Evolutionary conservation across 1,284 basidiomycete species (phyloP), one percentile per base, ranked within the genome.

Genomic region (Cryptococcus sp.): DNA sequence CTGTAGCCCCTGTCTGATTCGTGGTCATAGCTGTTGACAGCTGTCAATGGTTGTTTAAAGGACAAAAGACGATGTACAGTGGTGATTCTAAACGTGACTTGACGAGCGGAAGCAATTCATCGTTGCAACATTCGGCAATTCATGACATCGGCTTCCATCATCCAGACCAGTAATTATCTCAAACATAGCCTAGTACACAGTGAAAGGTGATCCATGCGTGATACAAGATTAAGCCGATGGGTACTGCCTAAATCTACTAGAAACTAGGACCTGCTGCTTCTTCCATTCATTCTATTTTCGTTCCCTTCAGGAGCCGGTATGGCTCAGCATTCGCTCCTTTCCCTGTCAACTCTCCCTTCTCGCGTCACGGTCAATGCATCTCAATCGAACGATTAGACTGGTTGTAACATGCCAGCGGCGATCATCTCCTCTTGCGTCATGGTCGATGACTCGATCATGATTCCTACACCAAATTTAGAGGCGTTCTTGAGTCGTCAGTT

Each of bases 391-490:
- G 23, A 13, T 46, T 46, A 46, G 15, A 66, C 66, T 11, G 72
- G 72, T 4, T 66, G 64, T 44, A 74, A 59, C 73, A 74, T 73
- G 49, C 73, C 73, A 41, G 72, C 72, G 23, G 71, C 72, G 51
- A 72, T 69, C 75, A 77, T 77, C 67, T 77, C 75, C 64, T 77
- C 73, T 42, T 68, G 70, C 43, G 66, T 67, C 69, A 76, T 75
- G 45, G 72, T 67, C 11, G 68, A 68, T 30, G 72, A 74, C 82
- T 98, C 94, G 65, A 98, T 89, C 88, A 92, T 91, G 74, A 98
- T 89, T 77, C 93, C 94, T 13, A 98, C 86, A 60, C 95, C 95
- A 60, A 97, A 88, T 79, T 94, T 94, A 53, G 90, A 88, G 43
- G 90, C 81, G 78, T 90, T 92, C 90, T 93, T 23, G 23, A 23